Evolutionary conservation across 2,329 filamentous ascomycete genomes (phyloP).

Genomic region (Canariomyces notabilis): DNA sequence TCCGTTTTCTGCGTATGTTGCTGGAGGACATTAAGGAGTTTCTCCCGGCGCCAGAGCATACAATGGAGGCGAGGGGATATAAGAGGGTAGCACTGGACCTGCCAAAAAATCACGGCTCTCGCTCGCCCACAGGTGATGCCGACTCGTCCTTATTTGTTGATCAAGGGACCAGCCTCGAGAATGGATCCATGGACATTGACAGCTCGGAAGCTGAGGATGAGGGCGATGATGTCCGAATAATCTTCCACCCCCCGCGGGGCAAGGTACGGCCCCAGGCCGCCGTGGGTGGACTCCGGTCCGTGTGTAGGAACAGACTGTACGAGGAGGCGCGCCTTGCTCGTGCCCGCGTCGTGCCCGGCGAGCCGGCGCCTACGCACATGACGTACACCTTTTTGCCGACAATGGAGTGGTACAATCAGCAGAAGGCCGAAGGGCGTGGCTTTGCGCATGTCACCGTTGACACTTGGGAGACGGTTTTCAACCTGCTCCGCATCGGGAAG

Average conservation of each 20-base stretch:
- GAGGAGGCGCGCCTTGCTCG: constrained; percentile 31
- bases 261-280: constrained; percentile 3
- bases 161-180: constrained; percentile 9
- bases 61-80: constrained; percentile 36
- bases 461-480: constrained; percentile 40
- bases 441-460: constrained; percentile 46
- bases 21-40: constrained; percentile 29
- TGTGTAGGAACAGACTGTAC: constrained; percentile 43
- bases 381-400: constrained; percentile 44
- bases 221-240: constrained; percentile 29
- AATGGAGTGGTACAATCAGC: constrained; percentile 47
- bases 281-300: constrained; percentile 19
- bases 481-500: constrained; percentile 11
- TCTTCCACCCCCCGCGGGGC: constrained; percentile 45
- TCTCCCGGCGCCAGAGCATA: constrained; percentile 32
- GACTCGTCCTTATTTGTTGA: constrained; percentile 18
- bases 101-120: background rate
- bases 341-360: constrained; percentile 12
- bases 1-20: constrained; percentile 34
- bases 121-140: background rate
- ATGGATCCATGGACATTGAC: constrained; percentile 17
- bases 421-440: constrained; percentile 42
- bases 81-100: constrained; percentile 25
- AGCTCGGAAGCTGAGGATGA: constrained; percentile 18
- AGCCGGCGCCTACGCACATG: constrained; percentile 25